Conservation (phyloP, 305 asterid genomes). For the Fraxinus velutina region DNA sequence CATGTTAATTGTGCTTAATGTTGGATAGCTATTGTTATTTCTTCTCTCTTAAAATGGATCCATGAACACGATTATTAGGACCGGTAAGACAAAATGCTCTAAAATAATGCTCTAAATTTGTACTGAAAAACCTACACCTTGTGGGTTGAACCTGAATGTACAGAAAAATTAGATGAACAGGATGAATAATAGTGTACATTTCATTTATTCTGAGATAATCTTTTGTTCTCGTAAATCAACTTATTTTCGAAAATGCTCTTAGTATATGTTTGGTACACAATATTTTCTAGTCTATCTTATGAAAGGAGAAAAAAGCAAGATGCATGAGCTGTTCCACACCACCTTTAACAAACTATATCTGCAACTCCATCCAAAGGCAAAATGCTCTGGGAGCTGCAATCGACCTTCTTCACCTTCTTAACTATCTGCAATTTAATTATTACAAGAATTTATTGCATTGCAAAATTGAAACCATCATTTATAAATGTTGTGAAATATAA, state of each 20-base stretch:
- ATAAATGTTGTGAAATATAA: background rate
- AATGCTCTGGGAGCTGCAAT: background rate
- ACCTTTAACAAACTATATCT: background rate
- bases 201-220: background rate
- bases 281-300: background rate
- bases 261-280: background rate
- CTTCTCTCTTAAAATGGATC: background rate
- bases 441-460: background rate
- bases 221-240: background rate
- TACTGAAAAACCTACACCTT: background rate
- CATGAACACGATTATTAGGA: background rate
- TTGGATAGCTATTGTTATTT: background rate
- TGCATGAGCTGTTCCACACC: background rate
- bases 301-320: background rate
- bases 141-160: background rate
- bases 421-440: background rate
- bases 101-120: background rate
- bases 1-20: background rate
- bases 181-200: background rate
- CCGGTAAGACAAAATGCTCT: background rate
- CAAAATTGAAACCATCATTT: background rate
- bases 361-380: background rate
- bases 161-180: background rate
- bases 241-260: background rate
- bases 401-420: background rate